Evolutionary conservation across 2,329 filamentous ascomycete genomes (phyloP), one percentile per base, ranked within the genome.

Genomic region (Colletotrichum karsti): DNA sequence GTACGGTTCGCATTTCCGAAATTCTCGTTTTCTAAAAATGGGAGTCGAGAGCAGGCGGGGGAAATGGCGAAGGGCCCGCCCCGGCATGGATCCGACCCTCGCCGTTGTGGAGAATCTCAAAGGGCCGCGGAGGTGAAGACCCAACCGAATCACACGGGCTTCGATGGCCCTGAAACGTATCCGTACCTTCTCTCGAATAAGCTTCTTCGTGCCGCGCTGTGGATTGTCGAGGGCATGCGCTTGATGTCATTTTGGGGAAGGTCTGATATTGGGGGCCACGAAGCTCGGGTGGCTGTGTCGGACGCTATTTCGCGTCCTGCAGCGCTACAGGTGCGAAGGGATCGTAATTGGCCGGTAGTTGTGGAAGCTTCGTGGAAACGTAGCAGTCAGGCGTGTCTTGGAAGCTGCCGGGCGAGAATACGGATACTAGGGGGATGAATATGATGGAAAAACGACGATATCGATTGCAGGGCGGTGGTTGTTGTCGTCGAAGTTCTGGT

Each of bases 141-240:
- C 26, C 50, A 54, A 53, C 55, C 44, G 20, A 28, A 51, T 60
- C 18, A 37, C 18, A 37, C 37, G 44, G 33, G 42, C 51, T 56
- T 58, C 53, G 58, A 39, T 51, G 22, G 33, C 24, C 60, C 44
- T 48, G 51, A 56, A 63, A 55, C 24, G 64, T 44, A 24, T 12
- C 39, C 50, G 50, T 56, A 42, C 50, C 48, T 42, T 67, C 39
- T 46, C 37, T 69, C 66, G 62, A 67, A 69, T 69, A 69, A 69
- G 66, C 66, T 69, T 69, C 62, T 67, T 67, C 64, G 44, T 64
- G 64, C 64, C 64, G 64, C 53, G 53, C 20, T 63, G 63, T 56
- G 63, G 59, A 51, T 53, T 63, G n/a, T 30, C 53, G 48, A 33
- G 26, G 26, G 42, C 26, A 39, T 54, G 26, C 44, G 54, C 30